phyloP scores from a whole-genome alignment of 2,329 filamentous ascomycete genomes.

The Colletotrichum caudatum region DNA sequence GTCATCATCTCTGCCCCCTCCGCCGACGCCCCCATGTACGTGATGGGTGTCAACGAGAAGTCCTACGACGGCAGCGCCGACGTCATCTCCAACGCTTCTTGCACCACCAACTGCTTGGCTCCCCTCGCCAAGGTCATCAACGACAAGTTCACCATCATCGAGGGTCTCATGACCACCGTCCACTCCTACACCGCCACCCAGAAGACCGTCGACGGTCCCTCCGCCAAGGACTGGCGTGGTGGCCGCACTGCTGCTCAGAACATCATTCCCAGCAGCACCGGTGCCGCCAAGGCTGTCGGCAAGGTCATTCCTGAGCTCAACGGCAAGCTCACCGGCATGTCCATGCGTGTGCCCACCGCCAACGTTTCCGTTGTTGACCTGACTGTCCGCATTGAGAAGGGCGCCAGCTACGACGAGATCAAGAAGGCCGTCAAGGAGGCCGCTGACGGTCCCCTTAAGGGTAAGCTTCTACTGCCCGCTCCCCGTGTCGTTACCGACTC shows the following conservation, averaged over 20 bases:
- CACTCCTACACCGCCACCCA: slow-evolving; percentile 99
- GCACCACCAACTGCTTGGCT: slow-evolving; percentile 99
- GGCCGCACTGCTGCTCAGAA: slow-evolving; percentile 98
- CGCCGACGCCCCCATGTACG: slow-evolving; percentile 99
- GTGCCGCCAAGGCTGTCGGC: slow-evolving; percentile 99
- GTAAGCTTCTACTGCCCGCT: slow-evolving; percentile 60
- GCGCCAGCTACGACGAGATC: slow-evolving; percentile 89
- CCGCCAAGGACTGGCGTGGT: slow-evolving; percentile 99
- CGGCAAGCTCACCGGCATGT: slow-evolving; percentile 99
- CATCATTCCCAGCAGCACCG: slow-evolving; percentile 99
- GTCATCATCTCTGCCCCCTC: slow-evolving; percentile 93
- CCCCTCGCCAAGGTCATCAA: slow-evolving; percentile 99
- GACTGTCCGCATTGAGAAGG: slow-evolving; percentile 94
- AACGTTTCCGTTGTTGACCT: slow-evolving; percentile 99
- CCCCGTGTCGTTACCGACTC: background rate
- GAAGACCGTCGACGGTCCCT: slow-evolving; percentile 99
- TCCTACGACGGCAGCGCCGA: slow-evolving; percentile 90
- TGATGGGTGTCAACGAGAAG: slow-evolving; percentile 99
- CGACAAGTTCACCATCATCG: slow-evolving; percentile 97
- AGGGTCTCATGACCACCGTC: slow-evolving; percentile 99
- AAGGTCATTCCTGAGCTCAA: slow-evolving; percentile 99
- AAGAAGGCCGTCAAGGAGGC: slow-evolving; percentile 92
- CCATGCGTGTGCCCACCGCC: slow-evolving; percentile 97
- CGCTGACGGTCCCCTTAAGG: slow-evolving; percentile 85
- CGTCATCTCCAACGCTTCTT: slow-evolving; percentile 99